phyloP scores from a whole-genome alignment of 306 rosid genomes.

The Pterocarpus macrocarpus region DNA sequence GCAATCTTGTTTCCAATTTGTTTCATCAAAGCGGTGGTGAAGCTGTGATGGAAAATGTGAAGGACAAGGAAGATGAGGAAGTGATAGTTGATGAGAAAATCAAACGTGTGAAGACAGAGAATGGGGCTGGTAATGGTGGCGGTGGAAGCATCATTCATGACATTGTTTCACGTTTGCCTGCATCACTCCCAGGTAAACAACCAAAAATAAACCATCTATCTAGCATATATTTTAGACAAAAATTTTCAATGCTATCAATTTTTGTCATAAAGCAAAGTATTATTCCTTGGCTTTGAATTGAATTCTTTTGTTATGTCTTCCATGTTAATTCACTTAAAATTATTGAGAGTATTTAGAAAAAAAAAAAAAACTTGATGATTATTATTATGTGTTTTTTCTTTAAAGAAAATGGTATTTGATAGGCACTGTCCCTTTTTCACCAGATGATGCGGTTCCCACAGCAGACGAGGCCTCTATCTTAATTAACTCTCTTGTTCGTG shows the following conservation, averaged over 20 bases:
- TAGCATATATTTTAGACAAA: too few species aligned
- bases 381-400: too few species aligned
- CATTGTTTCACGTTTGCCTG: constrained; percentile 49
- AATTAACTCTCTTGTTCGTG: constrained; percentile 59
- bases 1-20: constrained; percentile 49
- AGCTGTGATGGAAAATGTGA: neutral
- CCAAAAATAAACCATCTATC: neutral
- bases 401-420: neutral
- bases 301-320: neutral
- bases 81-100: constrained; percentile 29
- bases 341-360: too few species aligned
- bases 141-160: constrained; percentile 46
- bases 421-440: neutral
- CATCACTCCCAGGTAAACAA: constrained; percentile 48
- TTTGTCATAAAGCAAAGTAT: too few species aligned
- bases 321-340: too few species aligned
- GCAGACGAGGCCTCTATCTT: constrained; percentile 60
- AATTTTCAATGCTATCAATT: neutral
- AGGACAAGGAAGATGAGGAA: constrained; percentile 30
- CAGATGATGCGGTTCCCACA: constrained; percentile 56
- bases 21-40: constrained; percentile 38
- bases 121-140: constrained; percentile 11
- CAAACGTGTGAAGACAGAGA: constrained; percentile 43
- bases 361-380: too few species aligned
- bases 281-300: neutral